Conservation (phyloP, 2,329 filamentous ascomycete species). For the Fusarium secorum region DNA sequence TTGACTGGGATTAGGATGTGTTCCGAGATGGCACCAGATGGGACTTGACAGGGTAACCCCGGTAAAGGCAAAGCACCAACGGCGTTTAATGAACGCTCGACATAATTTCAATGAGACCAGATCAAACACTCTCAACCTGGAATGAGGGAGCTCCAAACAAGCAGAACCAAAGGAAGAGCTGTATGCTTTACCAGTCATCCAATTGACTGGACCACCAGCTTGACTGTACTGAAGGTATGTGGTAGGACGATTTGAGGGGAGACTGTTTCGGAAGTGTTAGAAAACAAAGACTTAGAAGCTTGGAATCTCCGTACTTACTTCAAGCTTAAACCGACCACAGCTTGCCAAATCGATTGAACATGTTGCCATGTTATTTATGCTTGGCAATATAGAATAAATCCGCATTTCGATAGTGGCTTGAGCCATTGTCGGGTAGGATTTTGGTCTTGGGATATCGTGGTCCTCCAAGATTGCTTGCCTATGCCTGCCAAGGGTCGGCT, state of each 20-base stretch:
- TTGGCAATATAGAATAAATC: neutral
- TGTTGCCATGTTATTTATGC: neutral
- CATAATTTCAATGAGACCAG: neutral
- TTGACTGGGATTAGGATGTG: constrained; percentile 24
- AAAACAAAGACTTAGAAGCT: neutral
- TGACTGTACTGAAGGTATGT: neutral
- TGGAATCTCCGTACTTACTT: neutral
- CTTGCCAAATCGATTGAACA: neutral
- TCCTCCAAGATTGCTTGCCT: neutral
- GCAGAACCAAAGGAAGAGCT: neutral
- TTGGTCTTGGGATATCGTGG: neutral
- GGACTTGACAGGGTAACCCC: constrained; percentile 31
- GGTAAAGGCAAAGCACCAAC: constrained; percentile 11
- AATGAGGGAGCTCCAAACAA: neutral
- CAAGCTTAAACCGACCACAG: neutral
- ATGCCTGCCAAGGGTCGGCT: constrained; percentile 6
- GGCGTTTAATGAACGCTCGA: neutral
- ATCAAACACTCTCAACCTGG: constrained; percentile 2
- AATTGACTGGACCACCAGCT: neutral
- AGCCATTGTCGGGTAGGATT: neutral
- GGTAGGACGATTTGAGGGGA: neutral
- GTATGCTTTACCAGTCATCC: neutral
- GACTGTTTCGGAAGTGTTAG: constrained; percentile 3
- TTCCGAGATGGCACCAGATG: constrained; percentile 31
- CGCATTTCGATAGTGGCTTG: neutral